These are phyloP conservation scores for Tetrahymena malaccensis DNA, from an alignment of 73 alveolate species.

Conservation along the genomic window DNA sequence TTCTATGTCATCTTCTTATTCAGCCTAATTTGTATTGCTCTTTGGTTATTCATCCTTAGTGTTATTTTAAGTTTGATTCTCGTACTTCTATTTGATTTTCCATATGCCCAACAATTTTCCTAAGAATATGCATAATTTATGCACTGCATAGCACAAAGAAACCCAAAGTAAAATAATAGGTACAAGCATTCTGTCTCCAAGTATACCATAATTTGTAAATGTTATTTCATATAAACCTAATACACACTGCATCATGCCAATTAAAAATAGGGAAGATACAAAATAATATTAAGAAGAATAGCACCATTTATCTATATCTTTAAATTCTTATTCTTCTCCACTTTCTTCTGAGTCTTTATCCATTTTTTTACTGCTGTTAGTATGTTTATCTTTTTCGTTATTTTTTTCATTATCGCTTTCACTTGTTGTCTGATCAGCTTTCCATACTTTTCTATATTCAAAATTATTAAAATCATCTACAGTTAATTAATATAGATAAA, in stretches of 20 bases:
- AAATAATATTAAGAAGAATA: not conserved
- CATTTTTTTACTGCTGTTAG: not conserved
- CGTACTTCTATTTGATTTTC: not conserved
- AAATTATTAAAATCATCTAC: too few relatives aligned
- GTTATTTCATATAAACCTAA: not conserved
- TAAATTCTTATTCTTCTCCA: not conserved
- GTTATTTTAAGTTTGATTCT: not conserved
- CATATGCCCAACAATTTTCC: not conserved
- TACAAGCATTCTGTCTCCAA: not conserved
- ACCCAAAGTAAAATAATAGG: not conserved
- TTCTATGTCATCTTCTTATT: not conserved
- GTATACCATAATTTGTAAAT: not conserved
- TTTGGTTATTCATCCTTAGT: not conserved
- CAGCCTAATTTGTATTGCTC: not conserved
- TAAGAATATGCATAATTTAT: not conserved
- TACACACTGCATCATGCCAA: not conserved
- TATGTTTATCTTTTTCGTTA: not conserved
- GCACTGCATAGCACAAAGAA: not conserved
- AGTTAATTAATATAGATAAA: too few relatives aligned
- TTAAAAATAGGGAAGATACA: not conserved
- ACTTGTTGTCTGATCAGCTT: constrained; percentile 1
- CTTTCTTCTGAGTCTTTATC: constrained; percentile 12
- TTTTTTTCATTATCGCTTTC: not conserved
- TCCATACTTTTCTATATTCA: not conserved
- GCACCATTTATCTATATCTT: not conserved